phyloP scores from a whole-genome alignment of 1,284 basidiomycete species.

The Ustilago vetiveriae region DNA sequence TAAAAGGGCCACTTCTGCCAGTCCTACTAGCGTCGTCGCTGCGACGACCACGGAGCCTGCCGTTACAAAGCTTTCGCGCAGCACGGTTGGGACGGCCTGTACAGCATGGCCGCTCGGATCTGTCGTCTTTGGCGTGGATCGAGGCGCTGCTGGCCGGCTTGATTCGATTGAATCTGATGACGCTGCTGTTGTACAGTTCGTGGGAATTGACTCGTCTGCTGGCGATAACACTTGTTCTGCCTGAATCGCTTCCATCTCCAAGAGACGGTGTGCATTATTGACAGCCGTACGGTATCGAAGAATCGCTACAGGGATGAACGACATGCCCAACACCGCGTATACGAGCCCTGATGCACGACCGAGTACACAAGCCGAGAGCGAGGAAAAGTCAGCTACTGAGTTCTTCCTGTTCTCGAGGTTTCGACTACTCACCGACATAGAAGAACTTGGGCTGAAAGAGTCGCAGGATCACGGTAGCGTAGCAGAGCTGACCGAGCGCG shows the following conservation, averaged over 20 bases:
- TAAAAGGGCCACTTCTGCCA: constrained; percentile 75
- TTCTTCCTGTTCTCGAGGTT: too few relatives aligned
- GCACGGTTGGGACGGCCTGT: constrained; percentile 69
- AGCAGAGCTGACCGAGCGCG: constrained; percentile 78
- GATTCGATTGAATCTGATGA: too few relatives aligned
- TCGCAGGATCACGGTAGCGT: constrained; percentile 77
- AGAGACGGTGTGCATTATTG: constrained; percentile 48
- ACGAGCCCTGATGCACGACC: constrained; percentile 18
- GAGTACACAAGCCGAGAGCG: too few relatives aligned
- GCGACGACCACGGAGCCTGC: constrained; percentile 78
- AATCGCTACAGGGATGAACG: constrained; percentile 70
- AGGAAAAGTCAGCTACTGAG: too few relatives aligned
- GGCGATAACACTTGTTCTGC: background rate
- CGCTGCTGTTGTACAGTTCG: background rate
- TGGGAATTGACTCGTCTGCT: background rate
- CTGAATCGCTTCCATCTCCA: constrained; percentile 19
- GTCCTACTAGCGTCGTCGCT: constrained; percentile 74
- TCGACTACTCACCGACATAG: constrained; percentile 41
- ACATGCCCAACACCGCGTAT: constrained; percentile 10
- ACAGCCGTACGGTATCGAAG: constrained; percentile 40
- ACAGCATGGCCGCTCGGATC: constrained; percentile 69
- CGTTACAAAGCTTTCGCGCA: constrained; percentile 80
- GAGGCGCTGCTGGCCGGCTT: too few relatives aligned
- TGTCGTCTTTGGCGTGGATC: too few relatives aligned
- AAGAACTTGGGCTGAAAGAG: constrained; percentile 71